Evolutionary conservation across 768 basidiomycete genomes (phyloP), one percentile per base, ranked within the genome.

Genomic region (Termitomyces eurrhizus): DNA sequence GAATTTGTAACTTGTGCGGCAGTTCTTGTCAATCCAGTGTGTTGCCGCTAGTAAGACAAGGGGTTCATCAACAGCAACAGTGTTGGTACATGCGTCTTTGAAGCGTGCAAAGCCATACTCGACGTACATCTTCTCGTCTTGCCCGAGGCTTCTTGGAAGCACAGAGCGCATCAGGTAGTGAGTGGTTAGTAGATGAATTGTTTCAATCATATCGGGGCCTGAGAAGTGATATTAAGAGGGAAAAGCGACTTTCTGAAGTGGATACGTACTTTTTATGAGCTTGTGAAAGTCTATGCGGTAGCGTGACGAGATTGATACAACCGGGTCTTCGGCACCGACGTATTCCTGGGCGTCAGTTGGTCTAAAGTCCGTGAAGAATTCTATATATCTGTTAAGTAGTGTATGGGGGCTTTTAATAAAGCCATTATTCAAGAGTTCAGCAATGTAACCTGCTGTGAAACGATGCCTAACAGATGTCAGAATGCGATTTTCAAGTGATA

Each of bases 21-120:
- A 70, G 59, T 77, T 70, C 11, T 63, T 57, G 35, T 78, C 72
- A 58, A 77, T 73, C 78, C 80, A 81, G 36, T 69, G 72, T 3
- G 71, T 73, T 14, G 77, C 77, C 8, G 78, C 75, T 24, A 79
- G 70, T 11, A 81, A 68, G 32, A 79, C 75, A 7, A 81, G 73
- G 6, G 80, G 79, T 63, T 81, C 80, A 49, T 80, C 76, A 3
- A 79, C 70, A 14, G 73, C 68, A 37, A 77, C 74, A 0, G 68
- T 71, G 51, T 75, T 73, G 13, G 75, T 76, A 36, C 71, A 73
- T 1, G 77, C 69, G 55, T 78, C 74, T 51, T 72, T 68, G 33
- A 80, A 79, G 5, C 80, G 75, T 13, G 78, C 79, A 42, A 79
- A 80, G 4, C 80, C 80, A 53, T 77, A 76, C 66, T 78, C 74